A percentile compares a stretch with the other conserved stretches of the same genome.
phyloP scores from a whole-genome alignment of 805 yeast genomes.

The Spathaspora boniae region DNA sequence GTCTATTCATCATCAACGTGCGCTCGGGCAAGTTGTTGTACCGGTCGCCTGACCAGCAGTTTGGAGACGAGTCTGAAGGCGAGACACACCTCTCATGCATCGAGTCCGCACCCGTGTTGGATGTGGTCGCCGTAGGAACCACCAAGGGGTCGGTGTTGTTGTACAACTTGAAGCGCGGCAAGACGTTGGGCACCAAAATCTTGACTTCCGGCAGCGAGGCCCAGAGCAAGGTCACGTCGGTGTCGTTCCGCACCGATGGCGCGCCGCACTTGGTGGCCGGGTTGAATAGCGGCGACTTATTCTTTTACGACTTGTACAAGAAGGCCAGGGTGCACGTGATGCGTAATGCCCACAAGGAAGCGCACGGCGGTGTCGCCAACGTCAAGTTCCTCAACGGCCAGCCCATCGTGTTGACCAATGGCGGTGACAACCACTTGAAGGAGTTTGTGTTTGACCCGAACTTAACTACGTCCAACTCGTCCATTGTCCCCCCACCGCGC shows the following conservation, averaged over 20 bases:
- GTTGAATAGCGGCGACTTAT: slow-evolving; percentile 73
- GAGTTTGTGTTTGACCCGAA: slow-evolving; percentile 95
- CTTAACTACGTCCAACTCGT: slow-evolving; percentile 56
- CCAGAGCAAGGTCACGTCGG: slow-evolving; percentile 47
- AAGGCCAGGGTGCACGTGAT: slow-evolving; percentile 73
- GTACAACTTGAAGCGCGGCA: slow-evolving; percentile 66
- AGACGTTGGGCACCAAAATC: slow-evolving; percentile 45
- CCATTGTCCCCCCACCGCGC: slow-evolving; percentile 85
- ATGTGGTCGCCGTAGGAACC: slow-evolving; percentile 76
- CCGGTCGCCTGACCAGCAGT: slow-evolving; percentile 44
- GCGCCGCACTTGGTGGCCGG: slow-evolving; percentile 79
- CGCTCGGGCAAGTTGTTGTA: slow-evolving; percentile 71
- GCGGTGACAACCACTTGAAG: slow-evolving; percentile 85
- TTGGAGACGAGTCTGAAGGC: slow-evolving; percentile 17
- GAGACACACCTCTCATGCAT: slow-evolving; percentile 62
- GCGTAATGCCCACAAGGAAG: slow-evolving; percentile 67
- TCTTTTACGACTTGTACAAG: slow-evolving; percentile 77
- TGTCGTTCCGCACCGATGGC: slow-evolving; percentile 92
- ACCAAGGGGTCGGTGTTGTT: slow-evolving; percentile 62
- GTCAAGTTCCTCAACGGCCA: slow-evolving; percentile 84
- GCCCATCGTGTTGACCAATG: slow-evolving; percentile 83
- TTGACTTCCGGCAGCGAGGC: slow-evolving; percentile 39
- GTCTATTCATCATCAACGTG: slow-evolving; percentile 64
- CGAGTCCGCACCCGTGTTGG: slow-evolving; percentile 84
- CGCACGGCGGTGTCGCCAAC: slow-evolving; percentile 72